A percentile compares a stretch with the other conserved stretches of the same genome.
Evolutionary conservation across 805 yeast species (phyloP).

Genomic region (Maudiozyma barnettii): DNA sequence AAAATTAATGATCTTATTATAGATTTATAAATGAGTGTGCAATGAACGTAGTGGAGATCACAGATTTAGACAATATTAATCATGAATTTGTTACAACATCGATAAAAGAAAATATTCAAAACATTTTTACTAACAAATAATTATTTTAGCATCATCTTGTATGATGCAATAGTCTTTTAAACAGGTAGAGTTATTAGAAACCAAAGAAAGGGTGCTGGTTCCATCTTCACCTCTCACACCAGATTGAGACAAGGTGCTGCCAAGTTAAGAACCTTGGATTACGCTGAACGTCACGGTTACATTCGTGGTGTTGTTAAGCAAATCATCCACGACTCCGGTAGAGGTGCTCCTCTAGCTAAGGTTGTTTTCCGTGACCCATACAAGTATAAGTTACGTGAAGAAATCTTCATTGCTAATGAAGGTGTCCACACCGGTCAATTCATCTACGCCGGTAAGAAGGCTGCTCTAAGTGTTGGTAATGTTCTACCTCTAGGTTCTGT

Average conservation of each 20-base stretch:
- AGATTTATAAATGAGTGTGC: no score
- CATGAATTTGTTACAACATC: no score
- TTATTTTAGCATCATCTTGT: not conserved
- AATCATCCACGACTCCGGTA: constrained; percentile 98
- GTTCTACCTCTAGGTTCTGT: constrained; percentile 91
- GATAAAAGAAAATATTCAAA: not conserved
- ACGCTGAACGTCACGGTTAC: constrained; percentile 99
- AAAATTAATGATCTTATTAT: no score
- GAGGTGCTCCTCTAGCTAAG: constrained; percentile 99
- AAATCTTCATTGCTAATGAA: constrained; percentile 98
- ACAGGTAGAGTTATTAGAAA: constrained; percentile 99
- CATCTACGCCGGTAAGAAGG: constrained; percentile 97
- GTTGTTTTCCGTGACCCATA: constrained; percentile 99
- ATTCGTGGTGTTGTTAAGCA: constrained; percentile 98
- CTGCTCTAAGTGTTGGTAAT: constrained; percentile 94
- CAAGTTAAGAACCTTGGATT: constrained; percentile 97
- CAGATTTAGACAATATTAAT: no score
- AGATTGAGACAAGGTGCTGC: constrained; percentile 99
- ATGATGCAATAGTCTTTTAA: constrained; percentile 1
- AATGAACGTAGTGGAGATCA: no score
- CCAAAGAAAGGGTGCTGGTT: constrained; percentile 99
- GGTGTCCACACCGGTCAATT: constrained; percentile 99
- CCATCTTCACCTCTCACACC: constrained; percentile 99
- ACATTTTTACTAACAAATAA: constrained; percentile 1
- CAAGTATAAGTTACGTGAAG: constrained; percentile 95